phyloP scores from a whole-genome alignment of 129 eudicot genomes.

The Rutidosis leptorrhynchoides region DNA sequence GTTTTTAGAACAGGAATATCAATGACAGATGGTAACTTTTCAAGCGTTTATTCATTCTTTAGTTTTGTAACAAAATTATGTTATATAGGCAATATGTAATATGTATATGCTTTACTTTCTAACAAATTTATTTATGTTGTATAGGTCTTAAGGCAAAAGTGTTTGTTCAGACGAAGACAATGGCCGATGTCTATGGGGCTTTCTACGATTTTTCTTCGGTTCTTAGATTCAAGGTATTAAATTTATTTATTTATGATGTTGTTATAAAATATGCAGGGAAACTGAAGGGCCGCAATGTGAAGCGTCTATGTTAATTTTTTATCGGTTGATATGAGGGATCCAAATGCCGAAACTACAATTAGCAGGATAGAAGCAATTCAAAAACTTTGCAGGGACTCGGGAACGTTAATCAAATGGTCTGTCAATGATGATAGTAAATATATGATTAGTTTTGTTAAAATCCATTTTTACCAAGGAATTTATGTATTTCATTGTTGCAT shows the following conservation, averaged over 20 bases:
- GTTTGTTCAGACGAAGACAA: neutral
- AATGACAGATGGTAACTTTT: constrained; percentile 3
- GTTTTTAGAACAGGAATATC: neutral
- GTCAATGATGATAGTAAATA: neutral
- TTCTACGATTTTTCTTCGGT: constrained; percentile 6
- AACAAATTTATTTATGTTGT: neutral
- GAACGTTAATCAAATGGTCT: neutral
- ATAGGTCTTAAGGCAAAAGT: constrained; percentile 1
- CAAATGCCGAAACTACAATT: constrained; percentile 13
- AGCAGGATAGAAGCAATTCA: neutral
- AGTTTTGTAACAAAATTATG: neutral
- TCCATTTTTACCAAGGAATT: neutral
- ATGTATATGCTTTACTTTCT: neutral
- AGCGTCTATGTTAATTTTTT: neutral
- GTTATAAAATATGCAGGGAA: neutral
- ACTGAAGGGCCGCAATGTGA: neutral
- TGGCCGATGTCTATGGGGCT: constrained; percentile 10
- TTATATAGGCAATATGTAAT: no score
- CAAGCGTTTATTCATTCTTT: neutral
- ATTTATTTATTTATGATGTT: neutral
- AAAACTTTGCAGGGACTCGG: constrained; percentile 6
- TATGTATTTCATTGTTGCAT: neutral
- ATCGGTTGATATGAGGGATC: constrained; percentile 54
- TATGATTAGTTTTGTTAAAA: neutral
- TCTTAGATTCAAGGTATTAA: constrained; percentile 1